Evolutionary conservation across 2,329 filamentous ascomycete genomes (phyloP).

Genomic region (Colletotrichum eremochloae): DNA sequence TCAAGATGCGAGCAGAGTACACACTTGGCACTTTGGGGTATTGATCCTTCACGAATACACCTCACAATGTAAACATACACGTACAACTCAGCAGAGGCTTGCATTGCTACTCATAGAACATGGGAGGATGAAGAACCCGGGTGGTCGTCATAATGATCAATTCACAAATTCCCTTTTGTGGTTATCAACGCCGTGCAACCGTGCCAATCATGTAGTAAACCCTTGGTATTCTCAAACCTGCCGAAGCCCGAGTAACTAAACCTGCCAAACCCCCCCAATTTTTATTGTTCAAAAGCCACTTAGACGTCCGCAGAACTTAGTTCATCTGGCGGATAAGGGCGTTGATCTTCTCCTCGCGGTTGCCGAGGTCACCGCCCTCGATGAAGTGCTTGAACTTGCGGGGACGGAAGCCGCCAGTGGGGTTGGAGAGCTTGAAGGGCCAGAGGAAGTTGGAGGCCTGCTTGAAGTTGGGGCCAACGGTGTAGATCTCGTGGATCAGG

Average conservation of each 20-base stretch:
- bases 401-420: conserved; percentile 93
- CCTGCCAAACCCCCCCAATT: conserved; percentile 47
- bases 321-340: conserved; percentile 98
- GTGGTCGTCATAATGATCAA: conserved; percentile 48
- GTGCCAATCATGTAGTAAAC: conserved; percentile 45
- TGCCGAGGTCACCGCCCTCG: conserved; percentile 97
- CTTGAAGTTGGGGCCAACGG: conserved; percentile 99
- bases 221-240: conserved; percentile 44
- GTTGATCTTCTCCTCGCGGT: conserved; percentile 99
- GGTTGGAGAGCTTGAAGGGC: conserved; percentile 99
- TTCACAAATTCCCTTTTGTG: conserved; percentile 48
- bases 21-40: too few relatives aligned
- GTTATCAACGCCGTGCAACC: conserved; percentile 54
- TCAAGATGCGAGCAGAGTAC: not conserved
- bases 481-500: conserved; percentile 99
- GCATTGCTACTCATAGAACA: conserved; percentile 42
- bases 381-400: conserved; percentile 99
- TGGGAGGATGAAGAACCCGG: conserved; percentile 31
- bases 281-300: conserved; percentile 41
- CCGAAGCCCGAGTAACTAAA: conserved; percentile 48
- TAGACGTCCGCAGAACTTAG: conserved; percentile 63
- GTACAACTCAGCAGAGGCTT: conserved; percentile 34
- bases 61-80: not conserved
- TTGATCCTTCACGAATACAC: not conserved
- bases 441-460: conserved; percentile 99